Base-by-base conservation (phyloP, 2,329 filamentous ascomycete species). In the Venturia carpophila region DNA sequence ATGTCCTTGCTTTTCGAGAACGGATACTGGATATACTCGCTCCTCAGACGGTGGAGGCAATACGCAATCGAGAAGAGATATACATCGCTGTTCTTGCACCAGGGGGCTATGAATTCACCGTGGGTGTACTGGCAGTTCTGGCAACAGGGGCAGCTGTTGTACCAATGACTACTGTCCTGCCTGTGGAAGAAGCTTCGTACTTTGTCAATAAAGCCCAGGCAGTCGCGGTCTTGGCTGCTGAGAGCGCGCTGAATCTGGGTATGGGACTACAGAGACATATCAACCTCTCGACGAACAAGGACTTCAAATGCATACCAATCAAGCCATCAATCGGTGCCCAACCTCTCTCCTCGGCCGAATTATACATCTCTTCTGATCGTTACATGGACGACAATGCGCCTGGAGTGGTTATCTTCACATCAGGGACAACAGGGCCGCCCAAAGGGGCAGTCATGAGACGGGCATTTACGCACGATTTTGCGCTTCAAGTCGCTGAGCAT, bases 81-180 rank as follows among this genome's bases (percentile, higher is more conserved):
- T 80, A 77, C 67, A 75, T 81, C 60, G 77, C 76, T 34, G 72
- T 81, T 5, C 71, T 82, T 41, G 79, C 78, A 13, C 73, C 77
- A 2, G 78, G 78, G 7, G 76, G 79, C 5, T 81, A 81, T 68
- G 79, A 80, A 65, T 82, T 77, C 68, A 73, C 77, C 4, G 77
- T 81, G n/a, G 79, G 76, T 5, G 78, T 80, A 67, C 72, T 81
- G 37, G 76, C 79, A 5, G 73, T 79, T n/a, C 71, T 80, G 42
- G 79, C 79, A 10, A 67, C 79, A 1, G 79, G 79, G 21, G 80
- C 77, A 4, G 79, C 78, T 17, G 75, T 76, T 1, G 79, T 82
- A 9, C 79, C 79, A 4, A 75, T 81, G 67, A 74, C 74, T 30
- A 74, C 77, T 15, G 75, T 72, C 13, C 65, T 80, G 7, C 76